Percentiles rank a stretch among this genome's conserved stretches.
phyloP scores from a whole-genome alignment of 345 rosid species.

The Sonneratia alba region DNA sequence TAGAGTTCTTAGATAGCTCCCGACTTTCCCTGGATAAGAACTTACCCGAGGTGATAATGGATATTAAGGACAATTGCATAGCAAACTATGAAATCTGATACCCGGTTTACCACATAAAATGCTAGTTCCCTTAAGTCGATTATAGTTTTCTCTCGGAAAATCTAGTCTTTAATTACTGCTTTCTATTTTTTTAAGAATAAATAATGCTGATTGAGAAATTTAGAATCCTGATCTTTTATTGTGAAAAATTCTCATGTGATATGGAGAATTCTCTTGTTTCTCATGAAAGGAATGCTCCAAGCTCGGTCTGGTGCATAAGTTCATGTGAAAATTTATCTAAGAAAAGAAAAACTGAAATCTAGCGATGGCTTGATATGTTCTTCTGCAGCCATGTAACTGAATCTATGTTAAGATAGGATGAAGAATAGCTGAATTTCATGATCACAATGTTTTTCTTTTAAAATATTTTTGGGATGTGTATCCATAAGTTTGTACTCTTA shows the following conservation, averaged over 20 bases:
- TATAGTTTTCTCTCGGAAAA: neutral
- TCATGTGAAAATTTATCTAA: neutral
- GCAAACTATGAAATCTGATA: neutral
- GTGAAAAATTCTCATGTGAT: neutral
- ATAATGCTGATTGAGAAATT: neutral
- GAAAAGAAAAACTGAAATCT: neutral
- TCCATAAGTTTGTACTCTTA: neutral
- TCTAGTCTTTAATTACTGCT: neutral
- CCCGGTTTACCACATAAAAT: neutral
- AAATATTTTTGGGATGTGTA: neutral
- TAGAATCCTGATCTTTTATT: neutral
- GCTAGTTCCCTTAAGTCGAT: neutral
- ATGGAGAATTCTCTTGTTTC: neutral
- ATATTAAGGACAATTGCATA: neutral
- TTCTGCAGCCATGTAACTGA: too few relatives aligned
- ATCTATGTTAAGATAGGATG: neutral
- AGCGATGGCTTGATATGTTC: neutral
- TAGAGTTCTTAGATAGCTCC: neutral
- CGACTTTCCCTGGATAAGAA: neutral
- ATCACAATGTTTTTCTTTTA: neutral
- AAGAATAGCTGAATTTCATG: neutral
- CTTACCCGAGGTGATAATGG: neutral
- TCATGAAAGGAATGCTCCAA: neutral
- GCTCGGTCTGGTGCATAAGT: neutral
- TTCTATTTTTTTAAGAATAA: neutral